phyloP scores from a whole-genome alignment of 2,329 filamentous ascomycete genomes.

The Nothopassalora personata region DNA sequence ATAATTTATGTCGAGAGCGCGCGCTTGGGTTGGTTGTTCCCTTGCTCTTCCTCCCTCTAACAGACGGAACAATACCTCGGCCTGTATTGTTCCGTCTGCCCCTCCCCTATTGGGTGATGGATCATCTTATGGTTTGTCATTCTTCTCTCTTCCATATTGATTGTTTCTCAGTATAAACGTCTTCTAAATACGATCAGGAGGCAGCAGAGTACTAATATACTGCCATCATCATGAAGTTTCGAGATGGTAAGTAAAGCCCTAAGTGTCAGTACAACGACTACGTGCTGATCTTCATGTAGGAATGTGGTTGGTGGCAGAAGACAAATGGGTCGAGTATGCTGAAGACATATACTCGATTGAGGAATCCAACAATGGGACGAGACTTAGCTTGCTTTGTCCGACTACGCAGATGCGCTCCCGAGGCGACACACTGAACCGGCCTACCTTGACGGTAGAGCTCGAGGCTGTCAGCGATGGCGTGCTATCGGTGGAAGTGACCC shows the following conservation, averaged over 20 bases:
- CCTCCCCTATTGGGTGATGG: background rate
- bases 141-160: background rate
- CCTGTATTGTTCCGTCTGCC: background rate
- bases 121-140: background rate
- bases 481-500: slow-evolving; percentile 55
- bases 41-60: background rate
- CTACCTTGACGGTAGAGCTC: slow-evolving; percentile 37
- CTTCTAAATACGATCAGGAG: background rate
- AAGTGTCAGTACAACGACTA: background rate
- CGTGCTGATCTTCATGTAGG: slow-evolving; percentile 26
- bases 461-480: slow-evolving; percentile 55
- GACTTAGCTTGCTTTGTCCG: slow-evolving; percentile 53
- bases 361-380: slow-evolving; percentile 42
- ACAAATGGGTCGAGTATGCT: slow-evolving; percentile 58
- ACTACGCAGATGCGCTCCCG: slow-evolving; percentile 51
- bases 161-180: background rate
- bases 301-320: slow-evolving; percentile 62
- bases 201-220: background rate
- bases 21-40: background rate
- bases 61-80: background rate
- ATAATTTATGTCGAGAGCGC: background rate
- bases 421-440: slow-evolving; percentile 40
- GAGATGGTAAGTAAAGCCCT: background rate
- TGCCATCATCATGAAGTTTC: slow-evolving; percentile 3
- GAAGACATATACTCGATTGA: slow-evolving; percentile 57